Conservation (phyloP, 441 rosid genomes). For the Dalechampia spathulata region DNA sequence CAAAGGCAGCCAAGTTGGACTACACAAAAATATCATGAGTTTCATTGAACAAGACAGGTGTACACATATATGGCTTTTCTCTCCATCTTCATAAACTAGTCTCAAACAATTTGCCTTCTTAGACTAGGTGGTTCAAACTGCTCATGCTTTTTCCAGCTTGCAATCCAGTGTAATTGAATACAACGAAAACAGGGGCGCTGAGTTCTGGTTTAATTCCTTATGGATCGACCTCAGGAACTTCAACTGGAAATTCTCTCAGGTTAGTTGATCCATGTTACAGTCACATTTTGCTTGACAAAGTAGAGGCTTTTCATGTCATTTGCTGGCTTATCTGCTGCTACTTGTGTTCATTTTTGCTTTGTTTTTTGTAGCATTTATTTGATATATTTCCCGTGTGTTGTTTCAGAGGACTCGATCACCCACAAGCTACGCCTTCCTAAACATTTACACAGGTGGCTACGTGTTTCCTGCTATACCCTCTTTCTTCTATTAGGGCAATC, state of each 20-base stretch:
- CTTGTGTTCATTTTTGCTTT: too few relatives aligned
- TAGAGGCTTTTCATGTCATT: too few relatives aligned
- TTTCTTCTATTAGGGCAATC: constrained; percentile 48
- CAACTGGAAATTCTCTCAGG: constrained; percentile 7
- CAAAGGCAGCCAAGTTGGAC: constrained; percentile 7
- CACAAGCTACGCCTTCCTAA: constrained; percentile 20
- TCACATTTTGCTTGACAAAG: too few relatives aligned
- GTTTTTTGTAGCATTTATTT: too few relatives aligned
- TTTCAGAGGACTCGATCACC: too few relatives aligned
- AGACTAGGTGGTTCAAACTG: neutral
- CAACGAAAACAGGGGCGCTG: too few relatives aligned
- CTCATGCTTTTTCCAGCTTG: neutral
- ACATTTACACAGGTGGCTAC: constrained; percentile 36
- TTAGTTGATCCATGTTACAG: neutral
- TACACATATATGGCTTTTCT: neutral
- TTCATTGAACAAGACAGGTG: neutral
- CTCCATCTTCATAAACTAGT: neutral
- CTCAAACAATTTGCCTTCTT: neutral
- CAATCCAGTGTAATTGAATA: too few relatives aligned
- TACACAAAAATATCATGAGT: neutral
- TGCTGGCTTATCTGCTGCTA: too few relatives aligned
- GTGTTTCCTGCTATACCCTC: constrained; percentile 24
- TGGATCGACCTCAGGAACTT: constrained; percentile 8
- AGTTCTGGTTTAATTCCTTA: neutral
- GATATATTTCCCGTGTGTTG: neutral